Conservation (phyloP, 2,329 filamentous ascomycete species). For the Nemania sp. region DNA sequence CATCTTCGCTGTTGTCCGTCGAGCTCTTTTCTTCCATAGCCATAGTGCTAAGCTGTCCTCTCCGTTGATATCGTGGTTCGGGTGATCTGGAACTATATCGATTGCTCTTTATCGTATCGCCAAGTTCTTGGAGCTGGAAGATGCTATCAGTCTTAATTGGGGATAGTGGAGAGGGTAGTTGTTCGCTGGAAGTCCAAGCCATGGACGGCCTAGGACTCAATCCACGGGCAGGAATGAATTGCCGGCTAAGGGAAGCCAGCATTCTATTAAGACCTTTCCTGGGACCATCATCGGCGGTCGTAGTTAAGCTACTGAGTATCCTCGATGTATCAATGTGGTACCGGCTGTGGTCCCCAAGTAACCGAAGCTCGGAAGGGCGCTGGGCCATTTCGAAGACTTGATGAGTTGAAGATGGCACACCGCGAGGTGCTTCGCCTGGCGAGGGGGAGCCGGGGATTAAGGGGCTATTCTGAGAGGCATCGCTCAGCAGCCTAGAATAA, state of each 20-base stretch:
- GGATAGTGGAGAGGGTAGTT: conserved; percentile 8
- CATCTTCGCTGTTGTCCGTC: background rate
- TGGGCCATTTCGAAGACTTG: conserved; percentile 24
- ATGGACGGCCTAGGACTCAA: background rate
- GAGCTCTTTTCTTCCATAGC: background rate
- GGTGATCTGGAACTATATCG: conserved; percentile 17
- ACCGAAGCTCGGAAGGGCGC: conserved; percentile 10
- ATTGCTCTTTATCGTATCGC: conserved; percentile 25
- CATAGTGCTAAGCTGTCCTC: background rate
- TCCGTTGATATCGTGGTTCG: background rate
- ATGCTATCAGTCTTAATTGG: conserved; percentile 29
- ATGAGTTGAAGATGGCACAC: conserved; percentile 20
- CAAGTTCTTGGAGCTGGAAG: conserved; percentile 28
- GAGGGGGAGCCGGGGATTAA: conserved; percentile 21
- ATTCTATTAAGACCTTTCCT: conserved; percentile 19
- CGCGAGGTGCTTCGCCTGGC: conserved; percentile 22
- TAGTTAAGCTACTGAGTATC: conserved; percentile 13
- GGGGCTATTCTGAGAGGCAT: conserved; percentile 17
- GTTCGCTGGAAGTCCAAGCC: conserved; percentile 1
- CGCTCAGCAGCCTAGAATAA: conserved; percentile 28
- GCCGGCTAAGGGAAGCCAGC: conserved; percentile 20
- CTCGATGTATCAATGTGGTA: conserved; percentile 17
- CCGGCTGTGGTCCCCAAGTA: conserved; percentile 20
- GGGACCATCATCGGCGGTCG: background rate
- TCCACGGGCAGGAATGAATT: conserved; percentile 8